Percentiles rank a stretch among this genome's conserved stretches.
Evolutionary conservation across 306 rosid species (phyloP).

Genomic region (Boehmeria nivea): DNA sequence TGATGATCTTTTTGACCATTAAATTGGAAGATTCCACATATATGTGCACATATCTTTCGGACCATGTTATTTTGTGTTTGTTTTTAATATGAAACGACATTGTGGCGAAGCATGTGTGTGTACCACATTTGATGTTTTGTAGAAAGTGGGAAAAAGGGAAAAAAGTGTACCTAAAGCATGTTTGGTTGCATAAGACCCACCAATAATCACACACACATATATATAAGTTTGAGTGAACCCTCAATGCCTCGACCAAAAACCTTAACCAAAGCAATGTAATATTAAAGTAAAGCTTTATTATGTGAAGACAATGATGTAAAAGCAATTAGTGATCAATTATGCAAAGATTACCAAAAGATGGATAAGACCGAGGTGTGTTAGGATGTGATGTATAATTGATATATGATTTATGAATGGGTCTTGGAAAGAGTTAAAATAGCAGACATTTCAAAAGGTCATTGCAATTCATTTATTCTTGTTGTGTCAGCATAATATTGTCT

Average conservation of each 20-base stretch:
- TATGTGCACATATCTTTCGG: not conserved
- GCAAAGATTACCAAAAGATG: conserved; percentile 1
- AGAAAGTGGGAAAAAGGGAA: conserved; percentile 5
- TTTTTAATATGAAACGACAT: not conserved
- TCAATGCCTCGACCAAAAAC: conserved; percentile 1
- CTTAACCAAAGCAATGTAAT: not conserved
- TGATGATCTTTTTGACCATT: conserved; percentile 5
- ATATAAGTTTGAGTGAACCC: conserved; percentile 8
- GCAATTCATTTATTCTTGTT: not conserved
- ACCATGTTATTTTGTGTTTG: conserved; percentile 7
- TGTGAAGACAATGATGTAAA: not conserved
- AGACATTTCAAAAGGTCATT: too few relatives aligned
- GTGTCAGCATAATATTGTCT: too few relatives aligned
- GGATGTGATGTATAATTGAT: not conserved
- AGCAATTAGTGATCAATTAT: not conserved
- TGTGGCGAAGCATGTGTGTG: conserved; percentile 2
- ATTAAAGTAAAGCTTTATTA: not conserved
- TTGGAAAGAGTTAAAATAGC: not conserved
- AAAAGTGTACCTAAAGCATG: conserved; percentile 8
- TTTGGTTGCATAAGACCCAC: conserved; percentile 4
- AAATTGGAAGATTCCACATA: conserved; percentile 3
- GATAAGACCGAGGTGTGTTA: too few relatives aligned
- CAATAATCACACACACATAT: not conserved
- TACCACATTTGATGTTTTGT: conserved; percentile 5
- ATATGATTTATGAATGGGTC: not conserved